Evolutionary conservation across 1,284 basidiomycete species (phyloP), one percentile per base, ranked within the genome.

Genomic region (Ustanciosporium gigantosporum): DNA sequence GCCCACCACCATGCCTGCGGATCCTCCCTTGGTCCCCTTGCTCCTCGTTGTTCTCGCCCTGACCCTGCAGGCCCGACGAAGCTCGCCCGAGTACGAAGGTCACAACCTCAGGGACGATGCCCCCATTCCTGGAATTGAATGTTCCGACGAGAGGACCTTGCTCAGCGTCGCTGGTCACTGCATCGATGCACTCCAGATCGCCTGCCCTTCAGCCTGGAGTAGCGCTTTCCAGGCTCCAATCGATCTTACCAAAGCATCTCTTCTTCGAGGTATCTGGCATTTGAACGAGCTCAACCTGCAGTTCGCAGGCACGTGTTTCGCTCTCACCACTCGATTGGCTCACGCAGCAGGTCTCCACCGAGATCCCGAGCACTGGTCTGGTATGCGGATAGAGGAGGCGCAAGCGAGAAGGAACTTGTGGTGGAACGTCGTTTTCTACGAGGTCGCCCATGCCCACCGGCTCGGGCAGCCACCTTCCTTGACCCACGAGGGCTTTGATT

Each of bases 191-290:
- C 56, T 73, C 11, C 66, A 69, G 46, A 61, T 70, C 32, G 65
- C 62, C 3, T 72, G 69, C 41, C 70, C 70, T 15, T 64, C 65
- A 4, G 57, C 60, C 20, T 73, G 68, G 69, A 46, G 47, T 9
- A 67, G 57, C 36, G 68, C 67, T 0, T 70, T 62, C 45, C 57
- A 66, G 44, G 69, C 70, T 14, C 70, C 70, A 16, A 56, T 72
- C 43, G 70, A 73, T 24, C 46, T 73, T n/a, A 55, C 68, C 32
- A 61, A 69, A 31, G 64, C 70, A 6, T 65, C 58, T 11, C 29
- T 72, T 34, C 57, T 73, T 0, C 66, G 68, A 15, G 69, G 66
- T 7, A 56, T 70, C 19, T 73, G 69, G 68, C 69, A 72, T 41
- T 42, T 67, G 36, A 61, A 56, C 45, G 69, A 72, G 50, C 56